A percentile compares a stretch with the other conserved stretches of the same genome.
phyloP scores from a whole-genome alignment of 164 flowering plant genomes.

The Aristolochia californica region DNA sequence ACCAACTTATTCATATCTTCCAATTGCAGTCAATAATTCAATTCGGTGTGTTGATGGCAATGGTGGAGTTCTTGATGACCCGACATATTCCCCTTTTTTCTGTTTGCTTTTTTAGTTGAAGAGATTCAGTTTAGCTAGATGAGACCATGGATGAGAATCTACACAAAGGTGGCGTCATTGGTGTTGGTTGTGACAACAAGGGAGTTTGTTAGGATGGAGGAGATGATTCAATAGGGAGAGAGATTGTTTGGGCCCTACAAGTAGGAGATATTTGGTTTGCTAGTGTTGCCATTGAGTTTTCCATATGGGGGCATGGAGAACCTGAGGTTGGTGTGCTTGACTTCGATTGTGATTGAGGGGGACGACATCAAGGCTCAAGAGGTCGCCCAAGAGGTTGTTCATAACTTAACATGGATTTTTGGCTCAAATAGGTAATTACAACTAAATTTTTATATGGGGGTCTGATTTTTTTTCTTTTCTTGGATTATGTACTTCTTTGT shows the following conservation, averaged over 20 bases:
- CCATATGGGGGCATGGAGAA: slow-evolving; percentile 99
- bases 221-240: slow-evolving; percentile 88
- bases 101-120: slow-evolving; percentile 88
- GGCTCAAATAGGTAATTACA: slow-evolving; percentile 92
- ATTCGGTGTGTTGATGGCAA: slow-evolving; percentile 70
- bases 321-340: slow-evolving; percentile 88
- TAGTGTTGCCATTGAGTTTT: slow-evolving; percentile 92
- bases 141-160: too few relatives aligned
- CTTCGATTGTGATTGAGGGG: slow-evolving; percentile 88
- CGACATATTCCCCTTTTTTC: slow-evolving; percentile 79
- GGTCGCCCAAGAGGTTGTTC: slow-evolving; percentile 97
- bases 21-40: too few relatives aligned
- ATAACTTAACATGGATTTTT: slow-evolving; percentile 97
- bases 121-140: too few relatives aligned
- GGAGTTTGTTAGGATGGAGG: slow-evolving; percentile 92
- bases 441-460: too few relatives aligned
- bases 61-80: slow-evolving; percentile 85
- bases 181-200: too few relatives aligned
- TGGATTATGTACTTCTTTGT: too few relatives aligned
- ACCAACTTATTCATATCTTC: too few relatives aligned
- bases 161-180: too few relatives aligned
- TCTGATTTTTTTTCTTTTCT: too few relatives aligned
- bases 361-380: slow-evolving; percentile 86
- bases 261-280: slow-evolving; percentile 90
- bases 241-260: slow-evolving; percentile 73